Evolutionary conservation across 352 stramenopile genomes (phyloP).

Genomic region (Aphanomyces astaci): DNA sequence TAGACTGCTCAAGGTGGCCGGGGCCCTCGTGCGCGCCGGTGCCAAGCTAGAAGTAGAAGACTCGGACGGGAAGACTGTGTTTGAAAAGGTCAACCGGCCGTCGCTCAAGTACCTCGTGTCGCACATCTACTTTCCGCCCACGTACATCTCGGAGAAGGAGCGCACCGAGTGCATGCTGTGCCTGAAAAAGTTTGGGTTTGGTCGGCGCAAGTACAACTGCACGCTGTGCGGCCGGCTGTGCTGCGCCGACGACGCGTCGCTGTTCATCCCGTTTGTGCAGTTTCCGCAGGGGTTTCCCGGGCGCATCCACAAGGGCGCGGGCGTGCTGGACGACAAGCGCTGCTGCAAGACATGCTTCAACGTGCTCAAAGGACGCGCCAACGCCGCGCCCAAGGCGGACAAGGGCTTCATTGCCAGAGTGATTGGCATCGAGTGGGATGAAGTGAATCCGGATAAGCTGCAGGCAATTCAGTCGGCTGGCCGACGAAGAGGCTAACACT

Average conservation of each 20-base stretch:
- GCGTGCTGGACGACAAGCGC: constrained; percentile 53
- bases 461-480: constrained; percentile 35
- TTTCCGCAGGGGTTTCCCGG: constrained; percentile 81
- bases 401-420: constrained; percentile 66
- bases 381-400: constrained; percentile 28
- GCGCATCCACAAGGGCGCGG: constrained; percentile 55
- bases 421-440: constrained; percentile 83
- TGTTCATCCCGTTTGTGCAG: constrained; percentile 65
- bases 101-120: constrained; percentile 60
- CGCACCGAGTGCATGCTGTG: constrained; percentile 77
- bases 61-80: constrained; percentile 72
- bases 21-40: constrained; percentile 65
- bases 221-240: constrained; percentile 74
- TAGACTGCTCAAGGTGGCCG: constrained; percentile 54
- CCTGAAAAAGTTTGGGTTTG: constrained; percentile 81
- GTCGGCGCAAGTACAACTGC: constrained; percentile 80
- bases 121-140: constrained; percentile 83
- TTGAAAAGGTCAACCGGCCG: constrained; percentile 73
- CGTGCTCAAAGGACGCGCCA: constrained; percentile 70
- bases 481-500: constrained; percentile 31
- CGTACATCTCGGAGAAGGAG: constrained; percentile 82
- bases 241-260: constrained; percentile 56
- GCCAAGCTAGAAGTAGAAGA: constrained; percentile 85
- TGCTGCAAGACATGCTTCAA: constrained; percentile 84
- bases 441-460: constrained; percentile 85